Base-by-base conservation (phyloP, 1,284 basidiomycete genomes). In the Lentinus polychrous region DNA sequence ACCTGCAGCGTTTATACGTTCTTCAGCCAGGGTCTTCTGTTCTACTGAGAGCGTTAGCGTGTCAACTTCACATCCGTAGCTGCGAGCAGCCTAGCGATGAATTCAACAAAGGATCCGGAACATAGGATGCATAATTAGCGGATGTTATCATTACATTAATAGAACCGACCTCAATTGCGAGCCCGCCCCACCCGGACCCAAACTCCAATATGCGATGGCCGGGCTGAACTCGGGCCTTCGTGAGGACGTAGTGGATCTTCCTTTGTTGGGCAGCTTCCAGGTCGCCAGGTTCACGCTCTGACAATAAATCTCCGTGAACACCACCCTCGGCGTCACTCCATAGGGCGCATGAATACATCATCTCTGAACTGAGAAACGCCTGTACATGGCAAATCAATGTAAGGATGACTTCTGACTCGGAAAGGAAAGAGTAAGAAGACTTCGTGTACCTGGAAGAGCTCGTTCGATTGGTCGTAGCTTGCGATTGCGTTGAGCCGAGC, bases 281-380 rank as follows among this genome's bases (percentile, higher is more conserved):
- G 60, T 89, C 85, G 43, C 82, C 80, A 11, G 73, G 68, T 22
- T 73, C 72, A 12, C 57, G 51, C 8, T 56, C 53, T 14, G 52
- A 45, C 3, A 41, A 11, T 8, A 68, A 50, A 50, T 88, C 86
- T 1, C 85, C 86, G 42, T 78, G 74, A 49, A 85, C 74, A 40
- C 83, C 84, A 52, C 81, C 79, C 63, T 92, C 88, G 7, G 75
- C 73, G 36, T 85, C 79, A 44, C 69, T 71, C 81, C 87, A 94
- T 43, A 93, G 75, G 1, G 80, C 91, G 60, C 88, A 93, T 0
- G 88, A 92, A 66, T 94, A 94, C 77, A 91, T 94, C 92, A 95
- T 94, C 66, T 94, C 91, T 46, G 75, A 71, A 56, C 83, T 86
- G 18, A 94, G 70, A 71, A 94, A 94, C 8, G 87, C 82, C 76